These are phyloP conservation scores for Penicillium pulvis DNA, from an alignment of 495 filamentous ascomycete genomes.

Conservation along the genomic window DNA sequence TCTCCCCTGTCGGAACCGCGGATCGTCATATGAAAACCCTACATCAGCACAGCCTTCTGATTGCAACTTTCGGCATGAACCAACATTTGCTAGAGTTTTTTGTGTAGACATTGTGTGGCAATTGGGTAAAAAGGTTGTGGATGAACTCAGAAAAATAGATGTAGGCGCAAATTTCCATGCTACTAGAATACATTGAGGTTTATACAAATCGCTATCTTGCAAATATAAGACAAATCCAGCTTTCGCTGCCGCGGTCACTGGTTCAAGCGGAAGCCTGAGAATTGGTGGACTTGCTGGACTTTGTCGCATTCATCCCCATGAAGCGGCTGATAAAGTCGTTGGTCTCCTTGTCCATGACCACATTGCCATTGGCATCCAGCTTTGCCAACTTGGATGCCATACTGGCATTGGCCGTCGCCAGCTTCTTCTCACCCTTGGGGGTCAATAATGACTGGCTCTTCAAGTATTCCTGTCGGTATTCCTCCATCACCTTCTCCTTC, in stretches of 20 bases:
- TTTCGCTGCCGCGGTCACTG: not conserved
- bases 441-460: slow-evolving; percentile 52
- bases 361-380: slow-evolving; percentile 40
- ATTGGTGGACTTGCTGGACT: slow-evolving; percentile 11
- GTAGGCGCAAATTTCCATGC: slow-evolving; percentile 35
- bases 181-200: slow-evolving; percentile 44
- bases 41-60: not conserved
- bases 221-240: slow-evolving; percentile 11
- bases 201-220: slow-evolving; percentile 40
- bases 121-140: not conserved
- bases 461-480: slow-evolving; percentile 61
- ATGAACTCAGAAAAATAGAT: slow-evolving; percentile 11
- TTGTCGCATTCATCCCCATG: slow-evolving; percentile 30
- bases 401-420: slow-evolving; percentile 26
- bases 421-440: slow-evolving; percentile 38
- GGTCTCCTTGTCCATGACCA: slow-evolving; percentile 36
- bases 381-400: slow-evolving; percentile 27
- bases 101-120: not conserved
- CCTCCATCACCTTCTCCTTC: slow-evolving; percentile 56
- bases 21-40: slow-evolving; percentile 1
- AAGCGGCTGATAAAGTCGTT: slow-evolving; percentile 39
- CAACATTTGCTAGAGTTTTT: not conserved
- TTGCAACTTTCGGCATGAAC: not conserved
- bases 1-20: not conserved
- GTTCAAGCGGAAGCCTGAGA: slow-evolving; percentile 13